Evolutionary conservation across 2,329 filamentous ascomycete species (phyloP), one percentile per base, ranked within the genome.

Genomic region (Colletotrichum orbiculare): DNA sequence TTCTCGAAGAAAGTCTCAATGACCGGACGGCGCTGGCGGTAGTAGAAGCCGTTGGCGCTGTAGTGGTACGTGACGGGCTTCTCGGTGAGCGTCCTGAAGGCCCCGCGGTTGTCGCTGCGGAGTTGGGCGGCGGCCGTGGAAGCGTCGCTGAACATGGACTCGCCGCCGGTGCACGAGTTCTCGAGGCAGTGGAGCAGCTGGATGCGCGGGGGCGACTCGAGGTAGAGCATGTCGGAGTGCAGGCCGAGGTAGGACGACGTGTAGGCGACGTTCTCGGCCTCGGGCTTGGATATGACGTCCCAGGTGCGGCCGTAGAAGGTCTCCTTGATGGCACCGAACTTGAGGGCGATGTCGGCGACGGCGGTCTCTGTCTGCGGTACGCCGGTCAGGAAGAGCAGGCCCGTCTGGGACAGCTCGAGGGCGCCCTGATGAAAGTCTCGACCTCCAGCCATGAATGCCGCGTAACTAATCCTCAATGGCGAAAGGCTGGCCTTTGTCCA

Each of bases 141-240:
- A 42, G 89, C 84, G 78, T 98, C 94, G 64, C 88, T 89, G 79
- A 98, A 99, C 56, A 97, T 83, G 1, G 93, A 97, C 71, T 93
- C 90, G 50, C 95, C 96, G 15, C 95, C 95, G 0, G 85, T 79
- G 69, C 89, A 90, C 1, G 89, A 90, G 72, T 96, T 97, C 67
- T 91, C 86, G 46, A 98, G 83, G 73, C 94, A 97, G 78, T 98
- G 96, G 4, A 98, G 87, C 33, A 98, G 82, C 77, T 99, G 95
- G 55, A 96, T 87, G 38, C 90, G 88, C 0, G 95, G 95, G 3
- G 92, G 89, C 54, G 92, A 87, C 12, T 85, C 80, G 78, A 96
- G 90, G 79, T 98, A 98, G 60, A 97, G 84, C 45, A 98, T 85
- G 75, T 98, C 96, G 87, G 97, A 96, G 79, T 99, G 96, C 52